phyloP scores from a whole-genome alignment of 2,329 filamentous ascomycete species.

The Sporothrix inflata region DNA sequence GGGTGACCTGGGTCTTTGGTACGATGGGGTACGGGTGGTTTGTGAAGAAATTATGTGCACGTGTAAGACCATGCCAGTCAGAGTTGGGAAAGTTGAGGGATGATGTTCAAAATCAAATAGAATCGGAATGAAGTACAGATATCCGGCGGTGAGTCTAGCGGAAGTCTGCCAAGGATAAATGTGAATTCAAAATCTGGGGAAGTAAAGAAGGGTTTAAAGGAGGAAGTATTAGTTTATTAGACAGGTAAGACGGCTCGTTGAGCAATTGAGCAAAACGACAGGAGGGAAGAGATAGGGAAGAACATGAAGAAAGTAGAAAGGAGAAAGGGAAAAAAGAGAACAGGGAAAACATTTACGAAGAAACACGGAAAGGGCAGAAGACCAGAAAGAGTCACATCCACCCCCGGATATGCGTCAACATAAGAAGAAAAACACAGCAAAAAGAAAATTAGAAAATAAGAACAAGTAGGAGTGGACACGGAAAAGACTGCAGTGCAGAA shows the following conservation, averaged over 20 bases:
- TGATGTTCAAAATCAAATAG: not conserved
- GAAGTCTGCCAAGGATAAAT: not conserved
- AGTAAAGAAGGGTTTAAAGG: not conserved
- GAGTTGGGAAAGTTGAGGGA: not conserved
- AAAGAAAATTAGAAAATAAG: not conserved
- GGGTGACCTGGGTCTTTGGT: not conserved
- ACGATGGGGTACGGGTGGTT: not conserved
- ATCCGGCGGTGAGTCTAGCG: not conserved
- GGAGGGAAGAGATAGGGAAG: not conserved
- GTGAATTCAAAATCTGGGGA: conserved; percentile 6
- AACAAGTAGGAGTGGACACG: not conserved
- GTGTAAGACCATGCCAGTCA: conserved; percentile 2
- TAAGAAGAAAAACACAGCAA: not conserved
- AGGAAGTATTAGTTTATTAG: not conserved
- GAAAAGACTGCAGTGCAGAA: not conserved
- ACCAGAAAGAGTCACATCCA: not conserved
- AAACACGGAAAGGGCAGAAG: not conserved
- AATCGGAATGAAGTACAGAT: not conserved
- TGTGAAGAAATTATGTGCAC: not conserved
- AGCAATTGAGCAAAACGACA: not conserved
- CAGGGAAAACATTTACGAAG: not conserved
- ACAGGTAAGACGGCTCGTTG: not conserved
- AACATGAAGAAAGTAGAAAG: not conserved
- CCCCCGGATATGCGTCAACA: not conserved
- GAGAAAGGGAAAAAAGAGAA: not conserved